Evolutionary conservation across 1,139 yeast genomes (phyloP).

Genomic region (Hanseniaspora uvarum): DNA sequence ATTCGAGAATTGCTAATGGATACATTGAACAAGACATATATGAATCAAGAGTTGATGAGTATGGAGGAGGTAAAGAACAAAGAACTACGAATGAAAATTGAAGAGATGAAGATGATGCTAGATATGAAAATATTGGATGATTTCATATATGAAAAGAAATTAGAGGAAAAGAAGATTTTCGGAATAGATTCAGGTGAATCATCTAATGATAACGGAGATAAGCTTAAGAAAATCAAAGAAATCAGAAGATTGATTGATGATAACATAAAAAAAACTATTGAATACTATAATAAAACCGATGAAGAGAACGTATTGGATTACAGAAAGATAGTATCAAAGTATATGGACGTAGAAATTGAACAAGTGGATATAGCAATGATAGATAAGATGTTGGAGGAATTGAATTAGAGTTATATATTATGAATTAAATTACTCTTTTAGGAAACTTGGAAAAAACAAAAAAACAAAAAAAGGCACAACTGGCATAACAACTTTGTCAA

Average conservation of each 20-base stretch:
- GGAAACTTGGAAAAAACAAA: neutral
- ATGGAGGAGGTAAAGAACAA: neutral
- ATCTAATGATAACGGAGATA: neutral
- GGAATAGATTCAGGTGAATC: neutral
- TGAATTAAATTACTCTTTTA: neutral
- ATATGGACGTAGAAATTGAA: conserved; percentile 39
- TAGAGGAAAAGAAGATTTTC: conserved; percentile 19
- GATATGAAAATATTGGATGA: conserved; percentile 18
- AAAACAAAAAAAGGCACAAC: no score
- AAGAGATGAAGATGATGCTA: conserved; percentile 11
- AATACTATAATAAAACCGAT: conserved; percentile 2
- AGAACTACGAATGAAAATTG: neutral
- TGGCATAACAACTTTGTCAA: no score
- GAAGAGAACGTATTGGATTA: conserved; percentile 44
- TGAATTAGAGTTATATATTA: conserved; percentile 18
- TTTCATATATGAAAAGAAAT: conserved; percentile 16
- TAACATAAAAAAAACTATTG: neutral
- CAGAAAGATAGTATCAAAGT: conserved; percentile 33
- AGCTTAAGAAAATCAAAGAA: neutral
- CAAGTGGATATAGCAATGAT: conserved; percentile 38
- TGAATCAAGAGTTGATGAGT: neutral
- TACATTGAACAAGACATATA: neutral
- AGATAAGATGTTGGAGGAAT: conserved; percentile 36
- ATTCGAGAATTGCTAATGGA: neutral
- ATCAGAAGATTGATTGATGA: neutral